phyloP scores from a whole-genome alignment of 129 eudicot species.

The Tagetes patula region DNA sequence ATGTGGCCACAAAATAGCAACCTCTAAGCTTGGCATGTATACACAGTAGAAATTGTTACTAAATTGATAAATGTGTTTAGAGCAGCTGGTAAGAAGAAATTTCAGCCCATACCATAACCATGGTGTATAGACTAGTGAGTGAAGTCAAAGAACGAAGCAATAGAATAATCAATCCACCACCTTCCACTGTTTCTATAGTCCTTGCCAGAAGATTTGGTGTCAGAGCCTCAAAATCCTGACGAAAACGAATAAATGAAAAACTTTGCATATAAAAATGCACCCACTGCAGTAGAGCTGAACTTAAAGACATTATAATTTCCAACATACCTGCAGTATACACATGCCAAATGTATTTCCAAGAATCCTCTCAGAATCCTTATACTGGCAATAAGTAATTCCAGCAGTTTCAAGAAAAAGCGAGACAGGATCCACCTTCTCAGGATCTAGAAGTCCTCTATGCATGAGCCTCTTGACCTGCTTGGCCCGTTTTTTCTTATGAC shows the following conservation, averaged over 20 bases:
- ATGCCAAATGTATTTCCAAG: slow-evolving; percentile 96
- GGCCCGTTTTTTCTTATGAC: slow-evolving; percentile 77
- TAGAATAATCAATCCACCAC: slow-evolving; percentile 84
- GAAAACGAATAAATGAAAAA: not conserved
- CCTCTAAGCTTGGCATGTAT: not conserved
- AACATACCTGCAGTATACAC: slow-evolving; percentile 85
- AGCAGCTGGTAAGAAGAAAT: not conserved
- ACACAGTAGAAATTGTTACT: not conserved
- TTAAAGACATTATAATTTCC: not conserved
- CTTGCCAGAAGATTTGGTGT: slow-evolving; percentile 94
- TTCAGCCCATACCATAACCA: slow-evolving; percentile 79
- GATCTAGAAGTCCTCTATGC: slow-evolving; percentile 69
- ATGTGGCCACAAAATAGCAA: not conserved
- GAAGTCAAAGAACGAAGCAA: slow-evolving; percentile 86
- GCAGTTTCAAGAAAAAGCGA: slow-evolving; percentile 76
- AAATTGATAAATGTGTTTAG: not conserved
- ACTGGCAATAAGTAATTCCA: slow-evolving; percentile 74
- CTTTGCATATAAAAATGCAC: slow-evolving; percentile 1
- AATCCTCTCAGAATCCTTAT: slow-evolving; percentile 86
- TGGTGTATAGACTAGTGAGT: slow-evolving; percentile 83
- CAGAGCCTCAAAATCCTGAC: slow-evolving; percentile 90
- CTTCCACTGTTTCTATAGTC: slow-evolving; percentile 98
- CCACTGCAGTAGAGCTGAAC: not conserved
- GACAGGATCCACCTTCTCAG: slow-evolving; percentile 72
- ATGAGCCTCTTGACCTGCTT: slow-evolving; percentile 70